These are phyloP conservation scores for Isatis tinctoria DNA, from an alignment of 345 rosid species.

Conservation along the genomic window DNA sequence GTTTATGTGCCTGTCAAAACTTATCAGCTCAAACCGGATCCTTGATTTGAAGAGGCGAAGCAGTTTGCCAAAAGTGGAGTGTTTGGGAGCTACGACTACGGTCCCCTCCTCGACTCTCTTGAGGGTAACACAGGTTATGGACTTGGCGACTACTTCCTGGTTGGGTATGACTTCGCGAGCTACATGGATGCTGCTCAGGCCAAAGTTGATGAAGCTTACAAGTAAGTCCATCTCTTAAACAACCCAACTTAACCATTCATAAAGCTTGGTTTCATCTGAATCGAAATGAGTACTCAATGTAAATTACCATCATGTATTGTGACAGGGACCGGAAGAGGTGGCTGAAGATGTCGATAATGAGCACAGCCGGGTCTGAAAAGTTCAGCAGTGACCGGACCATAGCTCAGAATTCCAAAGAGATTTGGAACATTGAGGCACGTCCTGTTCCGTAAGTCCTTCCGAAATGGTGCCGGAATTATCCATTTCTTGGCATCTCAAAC, in stretches of 20 bases:
- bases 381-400: slow-evolving; percentile 92
- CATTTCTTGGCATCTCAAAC: no score
- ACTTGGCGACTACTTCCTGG: slow-evolving; percentile 93
- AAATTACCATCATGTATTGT: no score
- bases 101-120: slow-evolving; percentile 80
- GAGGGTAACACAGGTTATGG: slow-evolving; percentile 94
- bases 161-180: slow-evolving; percentile 83
- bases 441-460: slow-evolving; percentile 47
- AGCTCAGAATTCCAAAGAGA: slow-evolving; percentile 82
- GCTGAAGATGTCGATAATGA: slow-evolving; percentile 87
- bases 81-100: slow-evolving; percentile 87
- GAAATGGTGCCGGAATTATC: no score
- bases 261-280: background rate
- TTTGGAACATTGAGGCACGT: slow-evolving; percentile 84
- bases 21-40: slow-evolving; percentile 84
- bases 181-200: slow-evolving; percentile 89
- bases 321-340: slow-evolving; percentile 73
- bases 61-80: slow-evolving; percentile 77
- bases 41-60: slow-evolving; percentile 95
- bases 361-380: slow-evolving; percentile 90
- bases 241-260: background rate
- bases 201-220: slow-evolving; percentile 80
- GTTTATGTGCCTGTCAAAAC: background rate
- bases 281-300: background rate
- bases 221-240: slow-evolving; percentile 48